These are phyloP conservation scores for Glaciozyma antarctica DNA, from an alignment of 768 basidiomycete genomes.

Conservation along the genomic window DNA sequence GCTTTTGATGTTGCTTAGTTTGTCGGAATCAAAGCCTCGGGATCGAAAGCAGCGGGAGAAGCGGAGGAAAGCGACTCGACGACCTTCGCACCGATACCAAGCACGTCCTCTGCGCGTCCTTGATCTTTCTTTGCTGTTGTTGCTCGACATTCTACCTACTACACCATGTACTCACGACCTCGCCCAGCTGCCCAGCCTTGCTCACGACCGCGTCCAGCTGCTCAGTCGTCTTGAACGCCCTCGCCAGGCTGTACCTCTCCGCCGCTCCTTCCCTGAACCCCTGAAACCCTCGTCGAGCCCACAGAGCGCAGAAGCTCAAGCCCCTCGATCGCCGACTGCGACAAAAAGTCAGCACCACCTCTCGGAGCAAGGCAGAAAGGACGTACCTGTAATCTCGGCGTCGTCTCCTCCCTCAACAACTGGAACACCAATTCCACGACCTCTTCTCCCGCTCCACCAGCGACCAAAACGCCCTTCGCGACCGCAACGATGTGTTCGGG, in stretches of 20 bases:
- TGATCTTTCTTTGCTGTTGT: too few species aligned
- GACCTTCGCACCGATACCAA: too few species aligned
- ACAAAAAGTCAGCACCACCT: not conserved
- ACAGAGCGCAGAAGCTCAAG: constrained; percentile 1
- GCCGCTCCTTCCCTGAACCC: constrained; percentile 56
- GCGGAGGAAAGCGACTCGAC: too few species aligned
- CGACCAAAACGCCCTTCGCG: constrained; percentile 48
- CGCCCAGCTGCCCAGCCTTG: not conserved
- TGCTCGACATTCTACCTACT: not conserved
- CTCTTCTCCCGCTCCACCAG: constrained; percentile 45
- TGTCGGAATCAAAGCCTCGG: too few species aligned
- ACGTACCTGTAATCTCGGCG: constrained; percentile 38
- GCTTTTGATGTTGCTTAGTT: too few species aligned
- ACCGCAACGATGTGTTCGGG: constrained; percentile 51
- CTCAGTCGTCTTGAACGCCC: constrained; percentile 53
- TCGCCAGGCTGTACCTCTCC: constrained; percentile 52
- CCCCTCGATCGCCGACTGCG: constrained; percentile 44
- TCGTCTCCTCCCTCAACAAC: constrained; percentile 44
- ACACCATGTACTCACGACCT: constrained; percentile 6
- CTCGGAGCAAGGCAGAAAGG: too few species aligned
- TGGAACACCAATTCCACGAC: constrained; percentile 54
- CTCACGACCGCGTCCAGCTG: constrained; percentile 42
- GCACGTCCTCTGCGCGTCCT: too few species aligned
- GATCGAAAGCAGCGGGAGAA: too few species aligned
- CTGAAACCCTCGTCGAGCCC: too few species aligned